Evolutionary conservation across 805 yeast genomes (phyloP).

Genomic region (Hanseniaspora pseudoguilliermondii): DNA sequence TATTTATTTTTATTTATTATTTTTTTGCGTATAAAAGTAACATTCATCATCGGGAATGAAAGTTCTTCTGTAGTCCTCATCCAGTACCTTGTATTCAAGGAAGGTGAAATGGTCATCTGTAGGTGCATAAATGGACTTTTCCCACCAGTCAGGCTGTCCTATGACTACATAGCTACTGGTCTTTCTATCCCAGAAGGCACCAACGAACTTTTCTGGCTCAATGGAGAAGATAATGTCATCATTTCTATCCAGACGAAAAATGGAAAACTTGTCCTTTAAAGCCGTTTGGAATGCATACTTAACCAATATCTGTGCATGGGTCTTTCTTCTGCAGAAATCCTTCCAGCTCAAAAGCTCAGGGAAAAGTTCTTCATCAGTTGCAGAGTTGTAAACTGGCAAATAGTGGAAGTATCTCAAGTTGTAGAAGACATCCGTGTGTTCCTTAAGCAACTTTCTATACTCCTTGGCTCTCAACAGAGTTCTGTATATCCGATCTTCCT

Average conservation of each 20-base stretch:
- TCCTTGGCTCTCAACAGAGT: not conserved
- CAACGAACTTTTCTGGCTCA: not conserved
- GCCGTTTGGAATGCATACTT: not conserved
- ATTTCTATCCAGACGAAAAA: not conserved
- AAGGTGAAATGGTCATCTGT: not conserved
- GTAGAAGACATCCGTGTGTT: not conserved
- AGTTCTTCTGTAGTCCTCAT: not conserved
- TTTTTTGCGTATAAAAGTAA: not conserved
- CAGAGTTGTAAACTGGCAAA: not conserved
- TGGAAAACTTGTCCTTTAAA: not conserved
- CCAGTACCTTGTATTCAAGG: not conserved
- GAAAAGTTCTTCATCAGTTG: not conserved
- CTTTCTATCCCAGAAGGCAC: slow-evolving; percentile 1
- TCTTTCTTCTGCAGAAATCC: not conserved
- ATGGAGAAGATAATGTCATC: not conserved
- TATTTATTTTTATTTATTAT: not conserved
- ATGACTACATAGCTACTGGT: not conserved
- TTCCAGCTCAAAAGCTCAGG: not conserved
- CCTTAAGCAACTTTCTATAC: not conserved
- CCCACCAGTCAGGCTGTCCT: slow-evolving; percentile 1
- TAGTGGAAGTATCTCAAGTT: not conserved
- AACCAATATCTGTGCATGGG: not conserved
- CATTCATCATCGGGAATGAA: not conserved
- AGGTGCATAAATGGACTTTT: not conserved
- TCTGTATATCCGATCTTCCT: not conserved